Conservation (phyloP, 1,284 basidiomycete species). For the Fomes fomentarius region DNA sequence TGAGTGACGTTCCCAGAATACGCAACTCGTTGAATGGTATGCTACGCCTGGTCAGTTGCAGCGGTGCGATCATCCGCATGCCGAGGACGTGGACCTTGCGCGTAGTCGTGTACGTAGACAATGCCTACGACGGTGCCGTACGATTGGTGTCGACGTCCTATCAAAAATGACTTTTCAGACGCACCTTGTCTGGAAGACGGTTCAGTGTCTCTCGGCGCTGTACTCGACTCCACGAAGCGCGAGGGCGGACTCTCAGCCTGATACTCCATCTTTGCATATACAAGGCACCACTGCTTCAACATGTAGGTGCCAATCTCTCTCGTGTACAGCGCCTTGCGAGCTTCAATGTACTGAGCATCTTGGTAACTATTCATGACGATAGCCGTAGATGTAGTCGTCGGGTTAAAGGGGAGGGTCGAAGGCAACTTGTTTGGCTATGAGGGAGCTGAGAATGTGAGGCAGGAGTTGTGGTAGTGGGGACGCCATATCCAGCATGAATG, state of each 20-base stretch:
- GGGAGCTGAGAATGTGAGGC: neutral
- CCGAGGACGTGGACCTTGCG: slow-evolving; percentile 25
- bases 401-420: too few relatives aligned
- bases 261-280: slow-evolving; percentile 33
- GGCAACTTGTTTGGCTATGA: too few relatives aligned
- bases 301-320: slow-evolving; percentile 63
- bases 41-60: slow-evolving; percentile 19
- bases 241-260: slow-evolving; percentile 7
- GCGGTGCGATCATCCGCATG: slow-evolving; percentile 15
- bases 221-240: slow-evolving; percentile 10
- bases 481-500: too few relatives aligned
- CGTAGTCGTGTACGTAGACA: slow-evolving; percentile 34
- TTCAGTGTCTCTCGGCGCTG: slow-evolving; percentile 8
- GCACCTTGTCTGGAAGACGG: slow-evolving; percentile 26
- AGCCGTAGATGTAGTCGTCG: too few relatives aligned
- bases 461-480: neutral
- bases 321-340: slow-evolving; percentile 55
- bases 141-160: slow-evolving; percentile 2
- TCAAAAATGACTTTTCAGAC: neutral
- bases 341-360: slow-evolving; percentile 39
- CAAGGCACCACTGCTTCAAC: slow-evolving; percentile 53
- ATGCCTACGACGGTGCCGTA: slow-evolving; percentile 26
- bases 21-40: neutral
- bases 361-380: slow-evolving; percentile 27
- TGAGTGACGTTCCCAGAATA: too few relatives aligned